A percentile compares a stretch with the other conserved stretches of the same genome.
These are phyloP conservation scores for Stephanodiscus triporus DNA, from an alignment of 108 stramenopile species.

Conservation along the genomic window DNA sequence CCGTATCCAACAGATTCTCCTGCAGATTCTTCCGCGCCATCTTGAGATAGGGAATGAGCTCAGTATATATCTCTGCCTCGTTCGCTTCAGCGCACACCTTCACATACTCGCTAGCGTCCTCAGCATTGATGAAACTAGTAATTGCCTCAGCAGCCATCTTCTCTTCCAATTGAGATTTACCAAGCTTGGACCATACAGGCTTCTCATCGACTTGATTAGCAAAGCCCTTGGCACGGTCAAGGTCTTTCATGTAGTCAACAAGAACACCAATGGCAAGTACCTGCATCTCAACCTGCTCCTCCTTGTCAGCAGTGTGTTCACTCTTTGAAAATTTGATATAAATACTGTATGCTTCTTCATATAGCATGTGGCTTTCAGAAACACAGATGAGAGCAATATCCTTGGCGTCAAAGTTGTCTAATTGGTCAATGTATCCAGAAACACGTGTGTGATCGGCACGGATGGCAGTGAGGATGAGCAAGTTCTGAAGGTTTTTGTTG, in stretches of 20 bases:
- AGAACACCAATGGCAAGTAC: constrained; percentile 97
- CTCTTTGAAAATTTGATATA: constrained; percentile 98
- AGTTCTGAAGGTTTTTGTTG: constrained; percentile 99
- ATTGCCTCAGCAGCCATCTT: constrained; percentile 97
- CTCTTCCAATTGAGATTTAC: constrained; percentile 97
- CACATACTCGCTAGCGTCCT: constrained; percentile 95
- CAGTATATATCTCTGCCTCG: constrained; percentile 90
- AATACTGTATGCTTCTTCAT: constrained; percentile 98
- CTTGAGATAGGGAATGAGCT: constrained; percentile 96
- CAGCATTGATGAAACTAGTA: constrained; percentile 96
- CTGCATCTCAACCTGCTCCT: constrained; percentile 92
- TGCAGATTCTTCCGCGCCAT: constrained; percentile 99
- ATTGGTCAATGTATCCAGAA: constrained; percentile 98
- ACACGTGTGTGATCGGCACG: constrained; percentile 94
- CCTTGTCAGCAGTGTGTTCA: constrained; percentile 88
- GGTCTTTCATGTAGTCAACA: constrained; percentile 96
- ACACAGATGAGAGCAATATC: constrained; percentile 99
- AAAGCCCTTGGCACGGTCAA: constrained; percentile 97
- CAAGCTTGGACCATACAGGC: constrained; percentile 99
- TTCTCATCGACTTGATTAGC: constrained; percentile 96
- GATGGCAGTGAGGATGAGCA: constrained; percentile 99
- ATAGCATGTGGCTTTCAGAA: constrained; percentile 98
- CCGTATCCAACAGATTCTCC: constrained; percentile 98
- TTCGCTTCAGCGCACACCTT: constrained; percentile 95
- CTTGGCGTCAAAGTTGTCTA: constrained; percentile 99